Conservation (phyloP, 2,329 filamentous ascomycete genomes). For the Aureobasidium sp. region DNA sequence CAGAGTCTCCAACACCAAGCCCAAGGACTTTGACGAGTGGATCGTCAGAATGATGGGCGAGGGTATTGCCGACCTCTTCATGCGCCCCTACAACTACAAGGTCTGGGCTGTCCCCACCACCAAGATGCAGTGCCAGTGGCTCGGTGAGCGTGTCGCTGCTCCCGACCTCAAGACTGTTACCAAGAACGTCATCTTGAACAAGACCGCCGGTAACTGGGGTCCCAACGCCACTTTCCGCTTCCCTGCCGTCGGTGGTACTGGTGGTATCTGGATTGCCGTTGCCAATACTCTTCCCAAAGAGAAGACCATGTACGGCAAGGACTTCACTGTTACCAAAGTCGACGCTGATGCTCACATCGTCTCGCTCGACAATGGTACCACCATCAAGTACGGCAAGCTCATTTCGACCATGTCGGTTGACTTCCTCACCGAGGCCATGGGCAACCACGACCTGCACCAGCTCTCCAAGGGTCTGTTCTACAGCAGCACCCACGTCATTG, state of each 20-base stretch:
- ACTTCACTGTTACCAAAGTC: constrained; percentile 76
- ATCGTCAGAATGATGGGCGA: constrained; percentile 85
- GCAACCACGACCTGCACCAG: constrained; percentile 70
- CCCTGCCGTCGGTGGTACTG: constrained; percentile 88
- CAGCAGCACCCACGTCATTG: constrained; percentile 94
- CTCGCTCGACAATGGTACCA: constrained; percentile 73
- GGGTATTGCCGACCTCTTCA: constrained; percentile 90
- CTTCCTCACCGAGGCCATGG: constrained; percentile 76
- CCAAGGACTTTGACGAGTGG: constrained; percentile 97
- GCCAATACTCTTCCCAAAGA: constrained; percentile 85
- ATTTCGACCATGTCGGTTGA: constrained; percentile 96
- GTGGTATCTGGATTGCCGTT: constrained; percentile 98
- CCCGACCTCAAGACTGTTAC: constrained; percentile 91
- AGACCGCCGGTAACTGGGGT: constrained; percentile 94
- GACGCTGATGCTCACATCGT: constrained; percentile 79
- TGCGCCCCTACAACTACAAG: constrained; percentile 99
- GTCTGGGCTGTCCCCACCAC: constrained; percentile 98
- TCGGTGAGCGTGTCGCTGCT: constrained; percentile 95
- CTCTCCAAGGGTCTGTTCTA: constrained; percentile 91
- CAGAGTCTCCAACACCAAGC: constrained; percentile 82
- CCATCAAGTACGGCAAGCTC: constrained; percentile 83
- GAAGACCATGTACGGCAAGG: constrained; percentile 83
- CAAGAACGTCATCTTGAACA: constrained; percentile 90
- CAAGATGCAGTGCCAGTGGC: constrained; percentile 99
- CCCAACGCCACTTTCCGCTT: constrained; percentile 98